Conservation (phyloP, 306 rosid species). For the Malus orientalis region DNA sequence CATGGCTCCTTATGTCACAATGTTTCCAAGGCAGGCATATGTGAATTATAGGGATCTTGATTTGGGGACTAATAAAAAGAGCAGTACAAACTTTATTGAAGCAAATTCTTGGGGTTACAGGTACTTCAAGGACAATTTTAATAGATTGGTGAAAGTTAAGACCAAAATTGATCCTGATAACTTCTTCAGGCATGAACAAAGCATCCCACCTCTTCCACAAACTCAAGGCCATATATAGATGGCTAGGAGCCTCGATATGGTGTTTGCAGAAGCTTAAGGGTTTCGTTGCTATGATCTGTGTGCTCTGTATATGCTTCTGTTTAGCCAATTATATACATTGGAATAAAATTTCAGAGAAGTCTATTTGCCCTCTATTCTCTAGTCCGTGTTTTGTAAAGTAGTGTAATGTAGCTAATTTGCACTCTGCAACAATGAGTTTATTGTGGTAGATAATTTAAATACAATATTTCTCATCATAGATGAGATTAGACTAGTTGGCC, state of each 20-base stretch:
- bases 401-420: neutral
- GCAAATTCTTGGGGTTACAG: conserved; percentile 58
- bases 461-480: neutral
- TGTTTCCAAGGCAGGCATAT: conserved; percentile 61
- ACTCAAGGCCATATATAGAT: neutral
- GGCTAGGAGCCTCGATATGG: neutral
- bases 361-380: neutral
- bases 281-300: neutral
- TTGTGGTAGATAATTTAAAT: neutral
- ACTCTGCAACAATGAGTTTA: neutral
- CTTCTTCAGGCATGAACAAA: conserved; percentile 73
- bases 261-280: neutral
- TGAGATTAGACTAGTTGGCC: neutral
- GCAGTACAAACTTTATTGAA: conserved; percentile 27
- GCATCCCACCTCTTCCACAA: conserved; percentile 53
- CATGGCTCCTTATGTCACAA: conserved; percentile 62
- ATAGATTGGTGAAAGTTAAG: conserved; percentile 51
- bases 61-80: conserved; percentile 56
- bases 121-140: conserved; percentile 61
- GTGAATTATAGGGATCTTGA: conserved; percentile 79
- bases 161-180: conserved; percentile 60
- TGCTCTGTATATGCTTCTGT: neutral
- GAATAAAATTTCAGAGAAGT: neutral
- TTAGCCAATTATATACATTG: neutral
- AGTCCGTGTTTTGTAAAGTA: neutral